Base-by-base conservation (phyloP, 768 basidiomycete species). In the Naematelia aurantialba region DNA sequence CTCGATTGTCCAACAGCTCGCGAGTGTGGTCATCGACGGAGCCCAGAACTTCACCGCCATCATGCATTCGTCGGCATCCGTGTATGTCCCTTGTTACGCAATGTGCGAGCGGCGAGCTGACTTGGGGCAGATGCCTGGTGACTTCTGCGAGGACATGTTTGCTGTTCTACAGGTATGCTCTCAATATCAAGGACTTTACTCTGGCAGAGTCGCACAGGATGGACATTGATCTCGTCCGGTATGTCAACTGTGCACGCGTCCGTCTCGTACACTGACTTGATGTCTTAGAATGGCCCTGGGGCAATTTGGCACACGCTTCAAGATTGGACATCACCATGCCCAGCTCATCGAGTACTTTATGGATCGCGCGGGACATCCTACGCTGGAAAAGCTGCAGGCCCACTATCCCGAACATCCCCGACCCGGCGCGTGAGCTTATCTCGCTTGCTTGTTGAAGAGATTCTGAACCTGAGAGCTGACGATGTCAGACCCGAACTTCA, bases 341-440 rank as follows among this genome's bases (percentile, higher is more conserved):
- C 71, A 73, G 49, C 63, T 73, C 11, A 61, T 73, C 45, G 71
- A 70, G 27, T 73, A 73, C 52, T 73, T 73, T 59, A 42, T 73
- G n/a, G 71, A 73, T 39, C 59, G 71, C 24, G 61, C 69, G n/a
- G 54, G 62, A 4, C 54, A 68, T 45, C 71, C 71, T 11, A 65
- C 68, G 0, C 61, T 45, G 26, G 71, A 73, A 45, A 70, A 73
- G 48, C 59, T 73, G n/a, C 24, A 29, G n/a, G 56, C 64, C 17
- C 71, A 73, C 52, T 73, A 70, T 45, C 71, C 71, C 3, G 68
- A 69, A 26, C 71, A 73, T 55, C 71, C 71, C 21, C 47, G 71
- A 47, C 60, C 55, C 8, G 71, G 71, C 58, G 71, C 68, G 59
- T 69, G 42, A 67, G 68, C 61, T 8, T 25, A 27, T 25, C 44